A percentile compares a stretch with the other conserved stretches of the same genome.
phyloP scores from a whole-genome alignment of 495 filamentous ascomycete genomes.

The Tuber umbilicatum region DNA sequence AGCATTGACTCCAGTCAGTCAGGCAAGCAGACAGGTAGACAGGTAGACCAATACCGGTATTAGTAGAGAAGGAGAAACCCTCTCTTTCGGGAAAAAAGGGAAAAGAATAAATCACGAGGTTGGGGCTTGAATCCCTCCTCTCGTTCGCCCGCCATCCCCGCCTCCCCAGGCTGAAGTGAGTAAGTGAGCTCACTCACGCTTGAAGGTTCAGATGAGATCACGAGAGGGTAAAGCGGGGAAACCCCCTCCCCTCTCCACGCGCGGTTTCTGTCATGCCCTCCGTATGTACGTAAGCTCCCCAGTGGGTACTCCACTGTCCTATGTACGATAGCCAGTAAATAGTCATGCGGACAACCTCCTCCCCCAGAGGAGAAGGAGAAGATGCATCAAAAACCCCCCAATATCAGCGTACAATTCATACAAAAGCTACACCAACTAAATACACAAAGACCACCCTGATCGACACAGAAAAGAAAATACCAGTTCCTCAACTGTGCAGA shows the following conservation, averaged over 20 bases:
- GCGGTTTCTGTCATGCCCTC: not conserved
- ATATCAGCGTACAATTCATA: slow-evolving; percentile 3
- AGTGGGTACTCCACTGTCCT: not conserved
- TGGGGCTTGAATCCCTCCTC: not conserved
- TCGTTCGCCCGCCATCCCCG: not conserved
- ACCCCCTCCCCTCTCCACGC: not conserved
- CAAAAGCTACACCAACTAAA: not conserved
- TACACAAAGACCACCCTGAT: not conserved
- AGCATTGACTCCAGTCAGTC: not conserved
- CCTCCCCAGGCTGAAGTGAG: not conserved
- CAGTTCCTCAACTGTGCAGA: slow-evolving; percentile 1
- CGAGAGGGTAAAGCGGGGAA: not conserved
- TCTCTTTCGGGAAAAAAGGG: not conserved
- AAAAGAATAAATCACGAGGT: not conserved
- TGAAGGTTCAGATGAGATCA: not conserved
- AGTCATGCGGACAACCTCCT: not conserved
- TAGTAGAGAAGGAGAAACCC: not conserved
- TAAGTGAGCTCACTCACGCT: not conserved
- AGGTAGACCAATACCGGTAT: not conserved
- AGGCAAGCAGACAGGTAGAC: not conserved
- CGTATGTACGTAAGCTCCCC: not conserved
- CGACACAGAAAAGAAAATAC: slow-evolving; percentile 3
- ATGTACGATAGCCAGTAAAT: not conserved
- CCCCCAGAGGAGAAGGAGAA: not conserved
- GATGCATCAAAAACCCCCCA: not conserved